These are phyloP conservation scores for Amphicarpaea edgeworthii DNA, from an alignment of 306 rosid species.

Conservation along the genomic window DNA sequence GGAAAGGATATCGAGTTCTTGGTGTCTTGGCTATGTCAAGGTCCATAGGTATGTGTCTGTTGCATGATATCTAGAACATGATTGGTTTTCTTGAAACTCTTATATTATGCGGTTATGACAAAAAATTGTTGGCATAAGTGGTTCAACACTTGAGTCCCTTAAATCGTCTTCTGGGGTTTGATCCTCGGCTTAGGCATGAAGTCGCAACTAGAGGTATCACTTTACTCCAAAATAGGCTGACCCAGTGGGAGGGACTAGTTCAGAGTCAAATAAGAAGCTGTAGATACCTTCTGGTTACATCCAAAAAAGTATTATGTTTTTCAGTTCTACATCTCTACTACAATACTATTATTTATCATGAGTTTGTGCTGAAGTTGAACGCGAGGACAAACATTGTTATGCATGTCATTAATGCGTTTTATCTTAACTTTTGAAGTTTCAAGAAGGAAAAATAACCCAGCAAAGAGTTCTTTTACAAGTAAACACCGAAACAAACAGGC, in stretches of 20 bases:
- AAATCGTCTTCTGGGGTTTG: no score
- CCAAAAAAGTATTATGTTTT: no score
- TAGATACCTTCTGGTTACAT: no score
- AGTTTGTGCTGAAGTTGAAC: slow-evolving; percentile 3
- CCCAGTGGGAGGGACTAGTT: no score
- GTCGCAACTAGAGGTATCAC: no score
- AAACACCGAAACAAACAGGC: no score
- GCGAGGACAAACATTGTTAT: background rate
- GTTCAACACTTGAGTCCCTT: no score
- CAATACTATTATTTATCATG: background rate
- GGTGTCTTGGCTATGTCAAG: slow-evolving; percentile 94
- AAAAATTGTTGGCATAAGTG: no score
- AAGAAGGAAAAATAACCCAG: background rate
- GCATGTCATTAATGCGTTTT: background rate
- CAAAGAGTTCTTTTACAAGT: background rate
- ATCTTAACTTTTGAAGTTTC: background rate
- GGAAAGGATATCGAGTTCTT: slow-evolving; percentile 80
- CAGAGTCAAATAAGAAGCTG: no score
- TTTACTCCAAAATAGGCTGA: no score
- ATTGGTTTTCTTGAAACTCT: slow-evolving; percentile 32
- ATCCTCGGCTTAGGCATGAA: no score
- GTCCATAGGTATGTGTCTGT: slow-evolving; percentile 70
- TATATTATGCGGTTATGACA: background rate
- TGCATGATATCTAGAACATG: slow-evolving; percentile 26
- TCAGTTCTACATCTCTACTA: slow-evolving; percentile 8